Percentiles rank a stretch among this genome's conserved stretches.
phyloP scores from a whole-genome alignment of 2,329 filamentous ascomycete species.

The Emergomyces africanus region DNA sequence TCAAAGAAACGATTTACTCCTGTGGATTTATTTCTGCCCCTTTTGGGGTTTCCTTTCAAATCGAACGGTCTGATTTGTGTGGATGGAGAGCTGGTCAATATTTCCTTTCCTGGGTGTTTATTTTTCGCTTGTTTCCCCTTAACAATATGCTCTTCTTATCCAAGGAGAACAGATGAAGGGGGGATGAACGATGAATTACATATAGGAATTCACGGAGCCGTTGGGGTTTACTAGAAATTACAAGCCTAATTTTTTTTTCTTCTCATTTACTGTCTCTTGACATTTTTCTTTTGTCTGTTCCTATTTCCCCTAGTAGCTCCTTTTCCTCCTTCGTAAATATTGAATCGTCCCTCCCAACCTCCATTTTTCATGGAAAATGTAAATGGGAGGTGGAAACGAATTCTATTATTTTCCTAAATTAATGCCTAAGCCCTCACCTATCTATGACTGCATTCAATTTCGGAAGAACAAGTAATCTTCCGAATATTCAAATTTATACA shows the following conservation, averaged over 20 bases:
- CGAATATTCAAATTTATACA: neutral
- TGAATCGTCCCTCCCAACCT: too few species aligned
- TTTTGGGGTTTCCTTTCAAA: constrained; percentile 9
- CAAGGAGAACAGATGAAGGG: neutral
- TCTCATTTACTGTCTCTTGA: neutral
- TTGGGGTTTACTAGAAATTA: constrained; percentile 5
- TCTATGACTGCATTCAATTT: neutral
- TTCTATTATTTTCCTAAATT: neutral
- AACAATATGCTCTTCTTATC: constrained; percentile 5
- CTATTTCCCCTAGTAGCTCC: too few species aligned
- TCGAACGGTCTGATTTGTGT: constrained; percentile 13
- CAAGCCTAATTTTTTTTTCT: neutral
- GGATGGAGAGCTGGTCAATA: constrained; percentile 24
- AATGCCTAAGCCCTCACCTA: neutral
- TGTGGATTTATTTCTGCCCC: neutral
- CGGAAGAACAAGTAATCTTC: neutral
- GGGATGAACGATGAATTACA: neutral
- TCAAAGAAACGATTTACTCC: neutral
- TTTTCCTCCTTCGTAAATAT: too few species aligned
- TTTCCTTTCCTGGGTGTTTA: constrained; percentile 9
- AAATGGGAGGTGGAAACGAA: neutral
- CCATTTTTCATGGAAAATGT: neutral
- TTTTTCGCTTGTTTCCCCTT: constrained; percentile 10
- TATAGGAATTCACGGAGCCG: constrained; percentile 8
- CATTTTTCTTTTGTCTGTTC: neutral